A percentile compares a stretch with the other conserved stretches of the same genome.
Conservation (phyloP, 495 filamentous ascomycete species). For the Penicillium waksmanii region DNA sequence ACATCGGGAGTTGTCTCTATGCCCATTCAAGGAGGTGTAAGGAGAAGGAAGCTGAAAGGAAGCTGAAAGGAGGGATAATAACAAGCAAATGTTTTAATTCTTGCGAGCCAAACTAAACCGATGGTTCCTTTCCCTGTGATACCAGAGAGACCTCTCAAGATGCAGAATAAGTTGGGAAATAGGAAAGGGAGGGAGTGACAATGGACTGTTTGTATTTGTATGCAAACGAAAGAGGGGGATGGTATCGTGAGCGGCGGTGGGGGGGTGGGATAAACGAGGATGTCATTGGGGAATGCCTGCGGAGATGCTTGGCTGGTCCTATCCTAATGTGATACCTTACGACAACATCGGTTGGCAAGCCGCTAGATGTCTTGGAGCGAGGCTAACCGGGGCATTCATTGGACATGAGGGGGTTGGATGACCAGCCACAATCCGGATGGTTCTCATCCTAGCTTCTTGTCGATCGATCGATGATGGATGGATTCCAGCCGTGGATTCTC, state of each 20-base stretch:
- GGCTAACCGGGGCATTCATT: conserved; percentile 6
- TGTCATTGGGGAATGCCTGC: conserved; percentile 24
- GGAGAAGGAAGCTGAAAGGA: conserved; percentile 1
- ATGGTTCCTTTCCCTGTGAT: background rate
- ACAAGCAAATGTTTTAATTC: background rate
- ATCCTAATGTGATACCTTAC: conserved; percentile 11
- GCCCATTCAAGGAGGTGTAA: conserved; percentile 44
- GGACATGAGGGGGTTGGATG: conserved; percentile 5
- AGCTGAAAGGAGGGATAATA: background rate
- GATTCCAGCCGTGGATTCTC: no score
- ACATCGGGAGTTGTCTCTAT: conserved; percentile 44
- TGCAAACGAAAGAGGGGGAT: conserved; percentile 15
- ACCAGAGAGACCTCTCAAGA: background rate
- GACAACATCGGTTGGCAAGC: conserved; percentile 11
- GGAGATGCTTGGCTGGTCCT: conserved; percentile 24
- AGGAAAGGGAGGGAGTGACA: background rate
- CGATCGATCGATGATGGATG: background rate
- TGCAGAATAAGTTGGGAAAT: background rate
- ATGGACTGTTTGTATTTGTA: conserved; percentile 2
- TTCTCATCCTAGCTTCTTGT: conserved; percentile 4
- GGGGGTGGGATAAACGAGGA: conserved; percentile 3
- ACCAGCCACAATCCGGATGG: background rate
- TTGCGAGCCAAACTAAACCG: background rate
- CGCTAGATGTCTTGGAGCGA: conserved; percentile 19
- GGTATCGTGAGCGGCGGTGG: conserved; percentile 12